Evolutionary conservation across 306 rosid species (phyloP), one percentile per base, ranked within the genome.

Genomic region (Vigna unguiculata): DNA sequence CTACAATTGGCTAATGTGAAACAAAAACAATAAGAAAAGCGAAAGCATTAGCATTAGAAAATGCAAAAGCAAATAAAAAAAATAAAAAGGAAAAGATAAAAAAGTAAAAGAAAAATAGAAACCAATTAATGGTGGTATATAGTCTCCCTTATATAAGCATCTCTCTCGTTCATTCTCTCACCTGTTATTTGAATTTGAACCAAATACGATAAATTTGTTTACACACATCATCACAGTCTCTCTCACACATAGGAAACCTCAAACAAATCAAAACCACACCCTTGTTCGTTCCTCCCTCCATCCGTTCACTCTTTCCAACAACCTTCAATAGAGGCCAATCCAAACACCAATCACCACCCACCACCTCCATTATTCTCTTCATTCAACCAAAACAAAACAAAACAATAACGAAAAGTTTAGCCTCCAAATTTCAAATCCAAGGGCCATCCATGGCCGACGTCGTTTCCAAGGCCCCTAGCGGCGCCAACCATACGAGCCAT

Each of bases 391-490:
- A 41, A 40, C 45, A 40, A 40, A 40, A 41, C 3, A 41, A 7
- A 3, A 9, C 8, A 10, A 19, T 28, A 28, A 40, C 36, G 2
- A 71, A 2, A 3, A 30, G 10, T 74, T 57, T 11, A 40, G 28
- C 7, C 28, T 48, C 53, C 66, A 15, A 40, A 59, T 4, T 49
- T 20, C 30, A 13, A 14, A 61, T 46, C 4, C 20, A 25, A 41
- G 46, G 20, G 59, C 60, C 87, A 20, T 66, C 84, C 46, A 88
- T 88, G 92, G 92, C 88, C 55, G 86, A 76, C 63, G 58, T 53
- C 0, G 40, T 63, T 45, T 16, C 75, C 4, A 84, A 75, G 57
- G 81, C 54, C 49, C 12, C 40, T 36, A 2, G 13, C n/a, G 2
- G 21, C 41, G 55, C 14, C 24, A 71, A 40, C 47, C 2, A 4